A percentile compares a stretch with the other conserved stretches of the same genome.
phyloP scores from a whole-genome alignment of 202 grass and related monocot species.

The Panicum virgatum region DNA sequence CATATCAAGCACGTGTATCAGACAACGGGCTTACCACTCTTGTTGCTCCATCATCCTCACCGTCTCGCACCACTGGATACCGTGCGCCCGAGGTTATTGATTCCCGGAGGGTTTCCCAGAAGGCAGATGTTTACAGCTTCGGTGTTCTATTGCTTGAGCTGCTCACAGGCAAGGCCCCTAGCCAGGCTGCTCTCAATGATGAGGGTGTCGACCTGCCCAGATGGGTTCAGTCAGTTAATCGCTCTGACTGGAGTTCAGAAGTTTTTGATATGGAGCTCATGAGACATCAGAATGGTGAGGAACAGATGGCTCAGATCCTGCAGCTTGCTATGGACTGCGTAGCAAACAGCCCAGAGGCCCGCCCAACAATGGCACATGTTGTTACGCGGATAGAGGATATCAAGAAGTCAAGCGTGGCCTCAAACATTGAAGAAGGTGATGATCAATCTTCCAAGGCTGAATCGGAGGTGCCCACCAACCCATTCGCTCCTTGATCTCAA shows the following conservation, averaged over 20 bases:
- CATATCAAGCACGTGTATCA: slow-evolving; percentile 64
- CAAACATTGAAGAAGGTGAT: slow-evolving; percentile 20
- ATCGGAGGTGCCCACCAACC: background rate
- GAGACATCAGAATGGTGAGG: slow-evolving; percentile 55
- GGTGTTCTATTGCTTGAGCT: slow-evolving; percentile 89
- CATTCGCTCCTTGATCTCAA: slow-evolving; percentile 9
- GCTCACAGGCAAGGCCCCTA: slow-evolving; percentile 83
- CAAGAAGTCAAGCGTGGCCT: slow-evolving; percentile 38
- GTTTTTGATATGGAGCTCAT: slow-evolving; percentile 68
- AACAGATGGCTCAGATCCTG: slow-evolving; percentile 76
- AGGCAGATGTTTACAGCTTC: slow-evolving; percentile 88
- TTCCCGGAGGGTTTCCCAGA: slow-evolving; percentile 65
- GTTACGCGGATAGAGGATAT: slow-evolving; percentile 67
- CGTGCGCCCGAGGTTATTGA: slow-evolving; percentile 80
- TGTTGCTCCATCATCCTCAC: slow-evolving; percentile 49
- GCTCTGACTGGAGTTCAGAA: slow-evolving; percentile 64
- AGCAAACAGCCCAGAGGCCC: slow-evolving; percentile 54
- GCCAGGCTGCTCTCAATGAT: slow-evolving; percentile 64
- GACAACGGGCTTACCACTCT: slow-evolving; percentile 67
- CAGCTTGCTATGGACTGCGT: slow-evolving; percentile 85
- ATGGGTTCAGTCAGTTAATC: slow-evolving; percentile 78
- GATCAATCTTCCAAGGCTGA: slow-evolving; percentile 35
- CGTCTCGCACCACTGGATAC: slow-evolving; percentile 61
- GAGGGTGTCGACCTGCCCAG: slow-evolving; percentile 73
- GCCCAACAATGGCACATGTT: slow-evolving; percentile 70